Evolutionary conservation across 352 stramenopile species (phyloP).

Genomic region (Pythium scleroteichum): DNA sequence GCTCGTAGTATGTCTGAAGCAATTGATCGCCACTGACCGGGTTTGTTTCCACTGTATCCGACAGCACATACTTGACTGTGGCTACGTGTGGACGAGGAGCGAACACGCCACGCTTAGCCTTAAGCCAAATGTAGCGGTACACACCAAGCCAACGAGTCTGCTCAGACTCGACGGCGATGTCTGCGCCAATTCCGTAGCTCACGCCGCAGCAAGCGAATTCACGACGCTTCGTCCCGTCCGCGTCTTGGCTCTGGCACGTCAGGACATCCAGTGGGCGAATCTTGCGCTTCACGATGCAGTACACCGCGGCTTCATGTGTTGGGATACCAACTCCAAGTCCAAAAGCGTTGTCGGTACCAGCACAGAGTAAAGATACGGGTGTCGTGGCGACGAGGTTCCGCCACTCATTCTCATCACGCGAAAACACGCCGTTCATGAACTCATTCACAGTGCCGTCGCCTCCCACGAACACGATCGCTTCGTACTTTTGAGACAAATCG

Average conservation of each 20-base stretch:
- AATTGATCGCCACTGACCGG: constrained; percentile 47
- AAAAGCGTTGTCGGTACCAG: constrained; percentile 80
- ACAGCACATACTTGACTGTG: constrained; percentile 77
- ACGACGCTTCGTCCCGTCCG: constrained; percentile 47
- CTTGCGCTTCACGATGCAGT: constrained; percentile 83
- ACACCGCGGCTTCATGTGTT: constrained; percentile 63
- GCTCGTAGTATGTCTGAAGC: constrained; percentile 74
- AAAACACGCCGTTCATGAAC: constrained; percentile 84
- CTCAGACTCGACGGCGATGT: constrained; percentile 79
- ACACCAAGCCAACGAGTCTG: constrained; percentile 65
- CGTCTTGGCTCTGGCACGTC: constrained; percentile 47
- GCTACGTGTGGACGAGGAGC: constrained; percentile 50
- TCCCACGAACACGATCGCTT: constrained; percentile 77
- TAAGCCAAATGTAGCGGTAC: constrained; percentile 74
- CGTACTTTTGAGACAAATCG: constrained; percentile 61
- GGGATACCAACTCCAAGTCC: constrained; percentile 68
- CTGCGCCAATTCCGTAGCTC: constrained; percentile 69
- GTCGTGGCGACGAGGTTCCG: constrained; percentile 71
- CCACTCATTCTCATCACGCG: constrained; percentile 69
- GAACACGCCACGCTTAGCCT: constrained; percentile 65
- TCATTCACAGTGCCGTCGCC: constrained; percentile 83
- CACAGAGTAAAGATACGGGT: constrained; percentile 66
- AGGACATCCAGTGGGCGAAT: constrained; percentile 76
- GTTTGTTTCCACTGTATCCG: constrained; percentile 47
- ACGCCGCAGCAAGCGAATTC: constrained; percentile 79